These are phyloP conservation scores for Trichoderma sp. DNA, from an alignment of 2,329 filamentous ascomycete genomes.

Conservation along the genomic window DNA sequence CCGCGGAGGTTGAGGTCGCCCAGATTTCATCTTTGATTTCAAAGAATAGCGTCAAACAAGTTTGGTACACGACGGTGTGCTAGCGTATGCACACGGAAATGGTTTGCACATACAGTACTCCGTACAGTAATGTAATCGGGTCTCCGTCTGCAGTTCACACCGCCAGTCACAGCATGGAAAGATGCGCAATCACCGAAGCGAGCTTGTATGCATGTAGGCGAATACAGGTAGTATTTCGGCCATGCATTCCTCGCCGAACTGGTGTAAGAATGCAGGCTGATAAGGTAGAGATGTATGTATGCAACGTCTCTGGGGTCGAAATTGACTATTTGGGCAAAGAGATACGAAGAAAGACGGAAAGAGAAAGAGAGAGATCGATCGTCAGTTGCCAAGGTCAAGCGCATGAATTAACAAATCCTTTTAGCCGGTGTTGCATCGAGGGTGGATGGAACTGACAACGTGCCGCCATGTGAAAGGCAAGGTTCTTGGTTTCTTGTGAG, in stretches of 20 bases:
- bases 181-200: neutral
- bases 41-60: neutral
- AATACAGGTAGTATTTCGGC: neutral
- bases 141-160: neutral
- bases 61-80: neutral
- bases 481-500: conserved; percentile 7
- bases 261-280: neutral
- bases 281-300: neutral
- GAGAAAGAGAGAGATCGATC: neutral
- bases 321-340: neutral
- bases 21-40: neutral
- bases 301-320: neutral
- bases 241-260: neutral
- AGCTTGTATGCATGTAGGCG: neutral
- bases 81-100: neutral
- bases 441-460: conserved; percentile 1
- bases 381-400: neutral
- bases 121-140: neutral
- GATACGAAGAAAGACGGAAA: neutral
- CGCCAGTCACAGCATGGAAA: neutral
- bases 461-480: conserved; percentile 6
- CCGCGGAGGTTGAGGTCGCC: neutral
- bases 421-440: neutral
- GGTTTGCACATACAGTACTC: neutral
- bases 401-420: neutral